phyloP scores from a whole-genome alignment of 2,329 filamentous ascomycete genomes.

The Raffaelea albimanens region DNA sequence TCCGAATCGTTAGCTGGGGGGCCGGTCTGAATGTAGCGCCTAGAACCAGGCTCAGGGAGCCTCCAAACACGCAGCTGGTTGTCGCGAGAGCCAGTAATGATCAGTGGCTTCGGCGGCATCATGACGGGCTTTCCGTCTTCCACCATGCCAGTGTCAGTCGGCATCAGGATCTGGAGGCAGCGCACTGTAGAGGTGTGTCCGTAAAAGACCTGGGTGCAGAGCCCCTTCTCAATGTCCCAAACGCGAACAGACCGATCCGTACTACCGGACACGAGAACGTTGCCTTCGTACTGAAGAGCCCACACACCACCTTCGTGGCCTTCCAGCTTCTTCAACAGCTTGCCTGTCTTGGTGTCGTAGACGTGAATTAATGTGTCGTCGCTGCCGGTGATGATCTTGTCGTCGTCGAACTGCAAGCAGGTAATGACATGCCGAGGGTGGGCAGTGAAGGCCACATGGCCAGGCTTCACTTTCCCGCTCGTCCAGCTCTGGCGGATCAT shows the following conservation, averaged over 20 bases:
- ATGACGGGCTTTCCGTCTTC: slow-evolving; percentile 67
- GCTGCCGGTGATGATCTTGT: slow-evolving; percentile 96
- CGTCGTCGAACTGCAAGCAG: slow-evolving; percentile 92
- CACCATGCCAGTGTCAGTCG: slow-evolving; percentile 64
- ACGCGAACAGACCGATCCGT: slow-evolving; percentile 98
- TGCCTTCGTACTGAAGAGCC: slow-evolving; percentile 94
- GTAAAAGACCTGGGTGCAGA: slow-evolving; percentile 92
- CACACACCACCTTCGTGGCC: slow-evolving; percentile 97
- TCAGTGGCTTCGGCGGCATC: slow-evolving; percentile 89
- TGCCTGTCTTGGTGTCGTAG: slow-evolving; percentile 93
- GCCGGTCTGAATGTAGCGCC: slow-evolving; percentile 68
- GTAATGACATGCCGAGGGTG: slow-evolving; percentile 96
- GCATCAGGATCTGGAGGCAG: slow-evolving; percentile 89
- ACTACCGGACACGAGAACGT: slow-evolving; percentile 88
- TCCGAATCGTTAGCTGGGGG: slow-evolving; percentile 66
- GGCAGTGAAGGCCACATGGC: slow-evolving; percentile 91
- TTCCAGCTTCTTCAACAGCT: slow-evolving; percentile 70
- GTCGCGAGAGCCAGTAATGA: slow-evolving; percentile 94
- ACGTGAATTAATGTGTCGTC: slow-evolving; percentile 97
- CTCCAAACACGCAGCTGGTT: slow-evolving; percentile 93
- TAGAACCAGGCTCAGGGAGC: slow-evolving; percentile 70
- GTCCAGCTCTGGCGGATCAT: slow-evolving; percentile 92
- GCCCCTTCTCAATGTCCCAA: slow-evolving; percentile 91
- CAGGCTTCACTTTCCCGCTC: slow-evolving; percentile 70
- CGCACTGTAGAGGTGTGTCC: slow-evolving; percentile 96